Percentiles rank a stretch among this genome's conserved stretches.
These are phyloP conservation scores for Colletotrichum kahawae DNA, from an alignment of 2,329 filamentous ascomycete genomes.

Conservation along the genomic window DNA sequence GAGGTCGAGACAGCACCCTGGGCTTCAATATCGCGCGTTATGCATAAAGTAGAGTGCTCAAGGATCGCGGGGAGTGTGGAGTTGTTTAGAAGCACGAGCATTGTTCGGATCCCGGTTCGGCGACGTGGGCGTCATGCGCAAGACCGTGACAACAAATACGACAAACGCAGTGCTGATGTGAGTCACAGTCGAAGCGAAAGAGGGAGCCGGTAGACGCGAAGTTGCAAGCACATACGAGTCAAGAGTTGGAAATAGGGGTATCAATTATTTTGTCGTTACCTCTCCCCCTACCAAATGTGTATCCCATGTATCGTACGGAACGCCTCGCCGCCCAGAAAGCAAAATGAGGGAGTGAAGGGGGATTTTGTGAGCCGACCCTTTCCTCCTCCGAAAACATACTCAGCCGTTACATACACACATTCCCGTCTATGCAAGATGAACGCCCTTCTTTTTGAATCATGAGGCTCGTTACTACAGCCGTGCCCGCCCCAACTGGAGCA, in stretches of 20 bases:
- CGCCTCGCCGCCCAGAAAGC: conserved; percentile 1
- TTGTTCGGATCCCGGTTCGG: not conserved
- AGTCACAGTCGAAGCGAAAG: not conserved
- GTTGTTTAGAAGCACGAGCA: not conserved
- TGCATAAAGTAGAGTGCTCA: not conserved
- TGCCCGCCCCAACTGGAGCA: not conserved
- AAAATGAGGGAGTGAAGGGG: not conserved
- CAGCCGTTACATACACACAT: conserved; percentile 8
- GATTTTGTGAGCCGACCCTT: not conserved
- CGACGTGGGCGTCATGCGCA: not conserved
- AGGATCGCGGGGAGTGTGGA: not conserved
- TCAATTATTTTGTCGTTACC: conserved; percentile 15
- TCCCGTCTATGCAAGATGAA: conserved; percentile 9
- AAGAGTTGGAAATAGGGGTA: conserved; percentile 1
- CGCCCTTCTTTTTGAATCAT: conserved; percentile 11
- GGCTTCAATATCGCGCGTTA: not conserved
- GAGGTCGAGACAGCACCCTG: not conserved
- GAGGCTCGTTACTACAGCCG: conserved; percentile 13
- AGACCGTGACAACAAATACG: not conserved
- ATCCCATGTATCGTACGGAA: not conserved
- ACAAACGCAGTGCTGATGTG: not conserved
- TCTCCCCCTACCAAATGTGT: not conserved
- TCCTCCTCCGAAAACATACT: not conserved
- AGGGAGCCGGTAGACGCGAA: not conserved
- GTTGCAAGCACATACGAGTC: not conserved